phyloP scores from a whole-genome alignment of 768 basidiomycete species.

The Lepiota venenata region DNA sequence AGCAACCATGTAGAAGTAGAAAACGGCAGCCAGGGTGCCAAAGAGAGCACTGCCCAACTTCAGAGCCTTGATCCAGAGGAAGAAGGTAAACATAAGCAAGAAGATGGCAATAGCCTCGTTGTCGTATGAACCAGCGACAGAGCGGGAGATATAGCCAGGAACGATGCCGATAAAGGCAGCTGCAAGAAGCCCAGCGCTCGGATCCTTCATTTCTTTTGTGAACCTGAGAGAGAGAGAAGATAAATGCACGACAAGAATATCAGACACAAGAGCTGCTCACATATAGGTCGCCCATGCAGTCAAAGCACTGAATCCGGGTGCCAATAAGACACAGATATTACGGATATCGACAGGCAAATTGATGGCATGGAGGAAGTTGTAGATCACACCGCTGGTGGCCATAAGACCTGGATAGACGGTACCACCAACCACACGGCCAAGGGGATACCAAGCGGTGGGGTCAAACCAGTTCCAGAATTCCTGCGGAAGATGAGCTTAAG shows the following conservation, averaged over 20 bases:
- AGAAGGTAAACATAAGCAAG: conserved; percentile 99
- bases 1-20: conserved; percentile 99
- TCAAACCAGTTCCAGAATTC: conserved; percentile 99
- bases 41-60: conserved; percentile 92
- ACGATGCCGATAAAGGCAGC: conserved; percentile 98
- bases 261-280: conserved; percentile 38
- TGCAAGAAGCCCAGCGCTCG: conserved; percentile 93
- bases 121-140: conserved; percentile 98
- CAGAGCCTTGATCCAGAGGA: conserved; percentile 93
- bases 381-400: conserved; percentile 97
- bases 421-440: conserved; percentile 96
- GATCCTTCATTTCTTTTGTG: conserved; percentile 94
- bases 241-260: neutral
- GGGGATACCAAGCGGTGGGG: conserved; percentile 98
- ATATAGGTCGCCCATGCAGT: conserved; percentile 98
- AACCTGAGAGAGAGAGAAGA: conserved; percentile 51
- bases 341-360: conserved; percentile 97
- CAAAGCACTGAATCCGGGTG: conserved; percentile 94
- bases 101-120: conserved; percentile 99
- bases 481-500: conserved; percentile 33
- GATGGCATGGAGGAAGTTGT: conserved; percentile 81
- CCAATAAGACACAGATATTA: conserved; percentile 94
- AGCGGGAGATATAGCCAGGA: conserved; percentile 98
- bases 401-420: conserved; percentile 98
- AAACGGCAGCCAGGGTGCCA: conserved; percentile 86